Percentiles rank a stretch among this genome's conserved stretches.
Evolutionary conservation across 2,329 filamentous ascomycete species (phyloP).

Genomic region (Fusarium palustre): DNA sequence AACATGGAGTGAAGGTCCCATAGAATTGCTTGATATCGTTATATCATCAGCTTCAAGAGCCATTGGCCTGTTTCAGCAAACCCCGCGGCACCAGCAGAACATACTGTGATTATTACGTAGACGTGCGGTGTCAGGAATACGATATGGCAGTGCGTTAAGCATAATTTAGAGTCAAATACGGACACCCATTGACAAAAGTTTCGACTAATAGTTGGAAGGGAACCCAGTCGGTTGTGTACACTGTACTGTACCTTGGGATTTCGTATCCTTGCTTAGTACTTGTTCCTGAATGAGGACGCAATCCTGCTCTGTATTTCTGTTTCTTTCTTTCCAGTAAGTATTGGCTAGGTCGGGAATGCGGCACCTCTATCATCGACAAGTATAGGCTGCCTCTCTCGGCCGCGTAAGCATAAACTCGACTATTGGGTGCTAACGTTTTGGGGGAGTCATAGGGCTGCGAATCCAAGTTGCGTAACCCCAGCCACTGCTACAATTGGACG

Average conservation of each 20-base stretch:
- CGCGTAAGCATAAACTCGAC: slow-evolving; percentile 38
- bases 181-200: neutral
- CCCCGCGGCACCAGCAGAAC: neutral
- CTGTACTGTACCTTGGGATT: neutral
- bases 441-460: slow-evolving; percentile 45
- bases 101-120: slow-evolving; percentile 5
- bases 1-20: slow-evolving; percentile 23
- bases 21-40: slow-evolving; percentile 26
- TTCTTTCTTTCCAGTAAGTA: neutral
- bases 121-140: slow-evolving; percentile 13
- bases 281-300: neutral
- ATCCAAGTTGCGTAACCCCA: slow-evolving; percentile 39
- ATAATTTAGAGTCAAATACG: slow-evolving; percentile 13
- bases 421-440: slow-evolving; percentile 26
- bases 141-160: slow-evolving; percentile 21
- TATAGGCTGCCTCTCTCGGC: slow-evolving; percentile 35
- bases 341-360: slow-evolving; percentile 6
- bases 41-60: slow-evolving; percentile 16
- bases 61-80: slow-evolving; percentile 5
- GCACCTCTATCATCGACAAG: slow-evolving; percentile 13
- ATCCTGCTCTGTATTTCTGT: neutral
- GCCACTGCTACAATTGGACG: neutral
- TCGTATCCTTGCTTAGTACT: neutral
- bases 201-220: too few species aligned
- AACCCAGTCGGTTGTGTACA: neutral